A percentile compares a stretch with the other conserved stretches of the same genome.
phyloP scores from a whole-genome alignment of 352 stramenopile species.

The Phytophthora pini region DNA sequence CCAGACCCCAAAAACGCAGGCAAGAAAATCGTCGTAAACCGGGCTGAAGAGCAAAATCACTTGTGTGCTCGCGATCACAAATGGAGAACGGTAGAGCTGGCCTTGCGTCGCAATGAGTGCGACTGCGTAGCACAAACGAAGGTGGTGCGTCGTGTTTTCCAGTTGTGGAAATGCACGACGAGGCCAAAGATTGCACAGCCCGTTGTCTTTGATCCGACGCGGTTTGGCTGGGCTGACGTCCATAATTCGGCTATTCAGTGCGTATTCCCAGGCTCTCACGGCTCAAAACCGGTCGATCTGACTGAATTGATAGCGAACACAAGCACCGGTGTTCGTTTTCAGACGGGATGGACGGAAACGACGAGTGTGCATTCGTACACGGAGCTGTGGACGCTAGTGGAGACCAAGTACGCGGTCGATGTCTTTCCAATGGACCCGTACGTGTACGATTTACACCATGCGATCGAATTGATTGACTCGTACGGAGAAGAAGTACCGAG shows the following conservation, averaged over 20 bases:
- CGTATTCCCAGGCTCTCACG: constrained; percentile 46
- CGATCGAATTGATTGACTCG: constrained; percentile 85
- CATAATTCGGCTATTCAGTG: constrained; percentile 66
- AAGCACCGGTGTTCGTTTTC: constrained; percentile 61
- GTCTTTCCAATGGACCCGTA: constrained; percentile 89
- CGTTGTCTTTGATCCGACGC: constrained; percentile 46
- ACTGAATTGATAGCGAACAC: constrained; percentile 26
- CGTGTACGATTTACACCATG: constrained; percentile 92
- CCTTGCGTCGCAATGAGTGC: constrained; percentile 92
- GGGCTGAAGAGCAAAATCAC: constrained; percentile 74
- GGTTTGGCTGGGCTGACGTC: constrained; percentile 64
- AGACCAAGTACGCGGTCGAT: constrained; percentile 45
- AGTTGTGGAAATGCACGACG: constrained; percentile 94
- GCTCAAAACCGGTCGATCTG: constrained; percentile 34
- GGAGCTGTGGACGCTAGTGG: constrained; percentile 70
- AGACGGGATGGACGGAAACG: constrained; percentile 67
- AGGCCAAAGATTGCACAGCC: constrained; percentile 31
- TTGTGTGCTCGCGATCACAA: constrained; percentile 95
- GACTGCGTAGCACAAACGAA: constrained; percentile 91
- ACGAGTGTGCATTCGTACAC: constrained; percentile 77
- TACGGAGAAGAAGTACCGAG: constrained; percentile 86
- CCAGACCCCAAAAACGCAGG: constrained; percentile 9
- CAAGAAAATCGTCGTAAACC: constrained; percentile 54
- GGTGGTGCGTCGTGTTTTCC: constrained; percentile 89
- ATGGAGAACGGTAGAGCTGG: constrained; percentile 89